Evolutionary conservation across 2,329 filamentous ascomycete species (phyloP).

Genomic region (Beauveria scarabaeidicola): DNA sequence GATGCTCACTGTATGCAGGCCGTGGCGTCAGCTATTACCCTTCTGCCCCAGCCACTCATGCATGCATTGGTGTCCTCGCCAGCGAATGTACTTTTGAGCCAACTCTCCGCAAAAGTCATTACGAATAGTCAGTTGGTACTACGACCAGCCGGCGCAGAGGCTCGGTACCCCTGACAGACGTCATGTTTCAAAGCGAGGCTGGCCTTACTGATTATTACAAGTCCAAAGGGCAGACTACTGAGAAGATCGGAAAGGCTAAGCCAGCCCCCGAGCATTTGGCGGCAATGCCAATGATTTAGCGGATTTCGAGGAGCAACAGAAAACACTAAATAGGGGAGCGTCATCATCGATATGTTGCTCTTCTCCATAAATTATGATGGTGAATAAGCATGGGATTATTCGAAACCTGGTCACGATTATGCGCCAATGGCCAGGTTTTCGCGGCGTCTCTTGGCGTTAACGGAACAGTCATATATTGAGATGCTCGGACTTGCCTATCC

Average conservation of each 20-base stretch:
- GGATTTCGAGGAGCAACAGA: background rate
- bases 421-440: background rate
- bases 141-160: background rate
- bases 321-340: background rate
- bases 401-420: background rate
- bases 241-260: background rate
- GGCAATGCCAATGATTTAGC: background rate
- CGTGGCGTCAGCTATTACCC: background rate
- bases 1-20: background rate
- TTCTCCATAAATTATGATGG: conserved; percentile 1
- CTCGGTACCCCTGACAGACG: background rate
- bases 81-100: background rate
- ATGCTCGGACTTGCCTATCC: background rate
- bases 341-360: background rate
- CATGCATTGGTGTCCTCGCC: background rate
- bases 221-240: background rate
- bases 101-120: background rate
- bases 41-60: conserved; percentile 2
- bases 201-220: background rate
- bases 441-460: background rate
- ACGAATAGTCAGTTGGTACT: background rate
- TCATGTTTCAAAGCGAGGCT: background rate
- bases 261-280: background rate
- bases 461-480: background rate
- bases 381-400: background rate